Base-by-base conservation (phyloP, 768 basidiomycete species). In the Leccinellum albellum region DNA sequence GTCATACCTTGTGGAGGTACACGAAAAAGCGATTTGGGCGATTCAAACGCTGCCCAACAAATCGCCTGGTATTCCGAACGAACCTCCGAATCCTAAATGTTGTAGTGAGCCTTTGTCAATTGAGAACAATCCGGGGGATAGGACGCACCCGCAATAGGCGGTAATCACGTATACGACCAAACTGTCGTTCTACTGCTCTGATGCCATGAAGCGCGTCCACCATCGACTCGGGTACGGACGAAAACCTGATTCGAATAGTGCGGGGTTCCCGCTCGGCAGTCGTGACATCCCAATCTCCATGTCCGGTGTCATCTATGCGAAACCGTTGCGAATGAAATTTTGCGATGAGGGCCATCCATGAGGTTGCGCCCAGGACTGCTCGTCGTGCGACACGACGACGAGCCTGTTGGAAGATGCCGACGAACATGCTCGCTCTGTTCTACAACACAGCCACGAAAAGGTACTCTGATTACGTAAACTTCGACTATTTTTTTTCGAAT, bases 171-270 rank as follows among this genome's bases (percentile, higher is more conserved):
- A 85, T 63, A 9, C 73, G 69, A 14, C 83, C 83, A 66, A 79
- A 83, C 53, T 76, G 78, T 17, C 76, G 75, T 70, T 88, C 86
- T 28, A 87, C 61, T 8, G 76, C 79, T 47, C 81, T 78, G 54
- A 87, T 65, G 47, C 84, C 73, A 47, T 79, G 73, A 8, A 79
- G 75, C 5, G 78, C 80, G 23, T 87, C 81, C 5, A 75, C 68
- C 61, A 84, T 78, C 32, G 78, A 79, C 3, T 63, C 66, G 15
- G 82, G 66, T 9, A 73, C 71, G 42, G 69, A 68, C 64, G 74
- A 77, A 48, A 77, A 68, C 45, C 78, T 74, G 35, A 84, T 68
- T 31, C 69, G 66, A 12, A 80, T 69, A 2, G 76, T 74, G 33
- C 66, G 61, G 23, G 37, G 49, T 55, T 62, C 60, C 28, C 1